phyloP scores from a whole-genome alignment of 495 filamentous ascomycete genomes.

The Bacidia rubella region DNA sequence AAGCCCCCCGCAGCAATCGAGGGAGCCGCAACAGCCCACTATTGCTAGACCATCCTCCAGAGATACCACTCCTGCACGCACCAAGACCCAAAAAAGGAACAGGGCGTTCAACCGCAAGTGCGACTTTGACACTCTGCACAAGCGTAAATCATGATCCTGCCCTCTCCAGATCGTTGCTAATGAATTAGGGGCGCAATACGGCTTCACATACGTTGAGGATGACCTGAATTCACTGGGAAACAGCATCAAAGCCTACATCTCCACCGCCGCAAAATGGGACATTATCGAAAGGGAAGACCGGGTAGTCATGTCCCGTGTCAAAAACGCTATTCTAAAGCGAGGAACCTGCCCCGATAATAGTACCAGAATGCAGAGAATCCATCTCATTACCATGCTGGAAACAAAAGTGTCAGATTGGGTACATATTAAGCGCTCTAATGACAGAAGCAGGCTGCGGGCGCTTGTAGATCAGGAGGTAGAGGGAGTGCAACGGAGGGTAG shows the following conservation, averaged over 20 bases:
- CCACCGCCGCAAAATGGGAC: neutral
- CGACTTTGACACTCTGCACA: neutral
- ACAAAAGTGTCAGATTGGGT: neutral
- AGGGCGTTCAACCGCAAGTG: neutral
- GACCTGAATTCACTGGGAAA: neutral
- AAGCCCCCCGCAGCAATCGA: neutral
- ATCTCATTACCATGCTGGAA: neutral
- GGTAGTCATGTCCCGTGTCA: neutral
- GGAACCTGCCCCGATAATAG: neutral
- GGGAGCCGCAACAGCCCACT: neutral
- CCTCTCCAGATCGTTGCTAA: neutral
- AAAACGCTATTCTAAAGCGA: neutral
- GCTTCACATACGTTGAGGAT: neutral
- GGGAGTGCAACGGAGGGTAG: neutral
- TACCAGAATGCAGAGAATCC: neutral
- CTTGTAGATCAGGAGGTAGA: neutral
- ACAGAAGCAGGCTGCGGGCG: neutral
- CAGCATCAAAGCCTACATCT: neutral
- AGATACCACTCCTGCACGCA: neutral
- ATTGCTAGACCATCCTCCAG: neutral
- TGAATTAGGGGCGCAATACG: neutral
- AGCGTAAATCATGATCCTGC: neutral
- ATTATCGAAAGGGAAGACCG: neutral
- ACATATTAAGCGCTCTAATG: neutral
- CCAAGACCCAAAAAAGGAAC: neutral